Base-by-base conservation (phyloP, 2,329 filamentous ascomycete genomes). In the Calonectria multiphialidica region DNA sequence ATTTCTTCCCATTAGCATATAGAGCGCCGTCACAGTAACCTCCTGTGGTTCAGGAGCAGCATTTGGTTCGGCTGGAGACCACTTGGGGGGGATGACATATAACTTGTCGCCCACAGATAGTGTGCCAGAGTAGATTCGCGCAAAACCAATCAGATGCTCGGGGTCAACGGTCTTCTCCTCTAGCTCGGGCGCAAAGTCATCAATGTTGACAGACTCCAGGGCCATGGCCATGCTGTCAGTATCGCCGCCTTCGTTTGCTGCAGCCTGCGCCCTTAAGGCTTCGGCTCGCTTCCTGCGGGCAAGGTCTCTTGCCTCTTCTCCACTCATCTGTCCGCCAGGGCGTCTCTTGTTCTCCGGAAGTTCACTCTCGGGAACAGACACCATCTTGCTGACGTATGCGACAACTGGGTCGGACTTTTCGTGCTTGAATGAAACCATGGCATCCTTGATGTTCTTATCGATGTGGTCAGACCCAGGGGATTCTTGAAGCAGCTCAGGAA, bases 321-420 rank as follows among this genome's bases (percentile, higher is more conserved):
- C 93, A 45, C 91, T 98, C 80, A 98, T 89, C 50, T 92, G 92
- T 0, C 50, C 44, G 18, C 93, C 93, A 18, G 85, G 83, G 18
- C 91, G 89, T 55, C 95, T 90, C 83, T 93, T 97, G 82, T 98
- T 98, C 65, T 96, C 91, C 0, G 95, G 94, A 6, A 99, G 87
- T 78, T 99, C 96, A 83, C 95, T 98, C 80, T 97, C 95, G 0
- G 95, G 96, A 15, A 99, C 89, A 0, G 97, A 97, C 1, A 98
- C 94, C 95, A 99, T 98, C 83, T 99, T 99, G 85, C 96, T 98
- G 72, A 99, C 94, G 76, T 98, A 99, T 10, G 95, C 96, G 2
- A 99, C 95, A 0, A 98, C 92, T 0, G 96, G 96, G 70, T 94
- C 93, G 0, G 92, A 88, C 45, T 90, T 88, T 0, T 88, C 88